Conservation (phyloP, 1,139 yeast genomes). For the Waltiozyma solani region DNA sequence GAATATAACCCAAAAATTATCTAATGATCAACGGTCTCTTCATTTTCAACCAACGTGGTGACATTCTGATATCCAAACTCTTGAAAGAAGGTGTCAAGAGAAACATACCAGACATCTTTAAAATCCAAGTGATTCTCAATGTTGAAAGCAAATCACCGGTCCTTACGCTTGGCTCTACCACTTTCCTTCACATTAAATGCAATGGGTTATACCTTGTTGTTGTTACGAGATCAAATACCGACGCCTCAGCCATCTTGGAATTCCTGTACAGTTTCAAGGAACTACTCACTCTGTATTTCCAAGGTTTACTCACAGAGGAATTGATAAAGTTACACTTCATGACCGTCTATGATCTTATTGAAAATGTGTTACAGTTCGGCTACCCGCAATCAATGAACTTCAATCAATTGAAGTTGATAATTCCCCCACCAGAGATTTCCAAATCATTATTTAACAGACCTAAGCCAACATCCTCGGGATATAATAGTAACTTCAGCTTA, state of each 20-base stretch:
- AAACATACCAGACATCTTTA: conserved; percentile 80
- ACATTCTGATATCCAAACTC: conserved; percentile 69
- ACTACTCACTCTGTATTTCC: conserved; percentile 27
- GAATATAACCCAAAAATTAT: too few species aligned
- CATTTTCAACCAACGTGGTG: conserved; percentile 73
- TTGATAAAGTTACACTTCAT: conserved; percentile 52
- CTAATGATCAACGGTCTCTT: conserved; percentile 79
- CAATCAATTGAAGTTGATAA: conserved; percentile 30
- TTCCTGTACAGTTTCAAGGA: conserved; percentile 55
- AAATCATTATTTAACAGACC: neutral
- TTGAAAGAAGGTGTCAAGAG: conserved; percentile 61
- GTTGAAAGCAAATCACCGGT: conserved; percentile 68
- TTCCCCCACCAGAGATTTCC: conserved; percentile 13
- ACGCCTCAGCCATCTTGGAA: conserved; percentile 73
- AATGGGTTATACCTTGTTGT: conserved; percentile 76
- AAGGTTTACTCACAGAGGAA: conserved; percentile 30
- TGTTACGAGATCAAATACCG: conserved; percentile 80
- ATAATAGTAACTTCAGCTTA: neutral
- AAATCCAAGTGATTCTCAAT: conserved; percentile 77
- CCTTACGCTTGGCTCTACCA: conserved; percentile 84
- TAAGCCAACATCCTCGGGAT: neutral
- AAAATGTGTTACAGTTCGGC: conserved; percentile 75
- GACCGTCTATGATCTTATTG: conserved; percentile 64
- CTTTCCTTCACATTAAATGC: conserved; percentile 71
- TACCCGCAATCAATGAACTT: conserved; percentile 67